phyloP scores from a whole-genome alignment of 495 filamentous ascomycete genomes.

The Lepraria neglecta region DNA sequence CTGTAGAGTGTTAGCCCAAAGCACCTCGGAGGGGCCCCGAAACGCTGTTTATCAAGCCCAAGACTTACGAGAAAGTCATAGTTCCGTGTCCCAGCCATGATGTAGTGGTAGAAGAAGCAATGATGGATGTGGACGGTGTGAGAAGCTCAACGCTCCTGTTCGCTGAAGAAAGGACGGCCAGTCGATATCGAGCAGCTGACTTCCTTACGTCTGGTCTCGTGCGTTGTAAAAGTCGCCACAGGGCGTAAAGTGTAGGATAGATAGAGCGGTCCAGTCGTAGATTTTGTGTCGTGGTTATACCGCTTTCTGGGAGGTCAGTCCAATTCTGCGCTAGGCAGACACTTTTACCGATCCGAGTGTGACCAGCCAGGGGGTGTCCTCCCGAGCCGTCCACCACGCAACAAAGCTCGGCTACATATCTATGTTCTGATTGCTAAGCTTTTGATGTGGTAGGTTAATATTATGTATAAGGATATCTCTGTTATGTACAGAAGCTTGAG shows the following conservation, averaged over 20 bases:
- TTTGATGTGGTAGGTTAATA: not conserved
- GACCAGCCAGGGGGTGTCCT: no score
- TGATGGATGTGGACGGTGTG: not conserved
- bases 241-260: not conserved
- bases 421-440: not conserved
- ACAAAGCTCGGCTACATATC: not conserved
- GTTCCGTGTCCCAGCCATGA: slow-evolving; percentile 93
- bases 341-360: not conserved
- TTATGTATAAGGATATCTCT: not conserved
- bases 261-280: not conserved
- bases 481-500: slow-evolving; percentile 5
- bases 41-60: not conserved
- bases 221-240: not conserved
- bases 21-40: no score
- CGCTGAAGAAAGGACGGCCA: not conserved
- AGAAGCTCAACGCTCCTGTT: slow-evolving; percentile 16
- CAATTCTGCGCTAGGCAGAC: no score
- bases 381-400: not conserved
- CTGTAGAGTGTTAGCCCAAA: slow-evolving; percentile 39
- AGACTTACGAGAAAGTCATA: slow-evolving; percentile 90
- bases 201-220: not conserved
- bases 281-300: not conserved
- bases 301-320: slow-evolving; percentile 5
- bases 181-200: not conserved
- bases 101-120: slow-evolving; percentile 30